These are phyloP conservation scores for Penicillium italicum DNA, from an alignment of 2,329 filamentous ascomycete genomes.

Conservation along the genomic window DNA sequence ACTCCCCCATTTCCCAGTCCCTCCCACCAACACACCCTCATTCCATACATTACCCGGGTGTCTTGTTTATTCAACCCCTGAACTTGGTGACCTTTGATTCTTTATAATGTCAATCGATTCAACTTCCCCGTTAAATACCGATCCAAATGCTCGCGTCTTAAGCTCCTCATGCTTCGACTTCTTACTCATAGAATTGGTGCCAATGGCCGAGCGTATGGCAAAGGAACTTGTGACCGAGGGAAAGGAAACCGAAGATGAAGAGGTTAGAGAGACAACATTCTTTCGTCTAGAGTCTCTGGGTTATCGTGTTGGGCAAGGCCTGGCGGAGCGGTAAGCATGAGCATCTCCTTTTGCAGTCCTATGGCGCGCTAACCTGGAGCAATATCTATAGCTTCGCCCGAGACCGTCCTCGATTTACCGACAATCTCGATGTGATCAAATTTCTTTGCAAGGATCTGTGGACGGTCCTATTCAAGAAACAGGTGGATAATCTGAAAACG, in stretches of 20 bases:
- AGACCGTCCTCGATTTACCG: conserved; percentile 81
- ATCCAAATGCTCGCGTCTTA: conserved; percentile 73
- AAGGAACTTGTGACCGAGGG: conserved; percentile 55
- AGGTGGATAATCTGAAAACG: conserved; percentile 97
- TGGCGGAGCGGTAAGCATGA: conserved; percentile 71
- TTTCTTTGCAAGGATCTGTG: conserved; percentile 98
- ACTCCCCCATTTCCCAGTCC: not conserved
- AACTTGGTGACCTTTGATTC: not conserved
- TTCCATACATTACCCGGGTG: not conserved
- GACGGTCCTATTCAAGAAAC: conserved; percentile 91
- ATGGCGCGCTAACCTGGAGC: not conserved
- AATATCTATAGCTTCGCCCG: conserved; percentile 36
- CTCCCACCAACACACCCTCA: not conserved
- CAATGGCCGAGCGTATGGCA: conserved; percentile 83
- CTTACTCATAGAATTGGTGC: conserved; percentile 92
- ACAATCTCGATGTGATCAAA: conserved; percentile 94
- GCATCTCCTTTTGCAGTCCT: not conserved
- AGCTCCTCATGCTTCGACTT: conserved; percentile 87
- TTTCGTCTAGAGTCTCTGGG: conserved; percentile 79
- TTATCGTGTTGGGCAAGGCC: conserved; percentile 86
- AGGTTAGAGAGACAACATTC: conserved; percentile 79
- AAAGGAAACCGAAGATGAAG: conserved; percentile 53
- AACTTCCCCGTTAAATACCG: conserved; percentile 64
- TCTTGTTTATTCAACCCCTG: not conserved
- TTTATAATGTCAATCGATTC: conserved; percentile 68